Base-by-base conservation (phyloP, 148 eudicot species). In the Cornus suecica region DNA sequence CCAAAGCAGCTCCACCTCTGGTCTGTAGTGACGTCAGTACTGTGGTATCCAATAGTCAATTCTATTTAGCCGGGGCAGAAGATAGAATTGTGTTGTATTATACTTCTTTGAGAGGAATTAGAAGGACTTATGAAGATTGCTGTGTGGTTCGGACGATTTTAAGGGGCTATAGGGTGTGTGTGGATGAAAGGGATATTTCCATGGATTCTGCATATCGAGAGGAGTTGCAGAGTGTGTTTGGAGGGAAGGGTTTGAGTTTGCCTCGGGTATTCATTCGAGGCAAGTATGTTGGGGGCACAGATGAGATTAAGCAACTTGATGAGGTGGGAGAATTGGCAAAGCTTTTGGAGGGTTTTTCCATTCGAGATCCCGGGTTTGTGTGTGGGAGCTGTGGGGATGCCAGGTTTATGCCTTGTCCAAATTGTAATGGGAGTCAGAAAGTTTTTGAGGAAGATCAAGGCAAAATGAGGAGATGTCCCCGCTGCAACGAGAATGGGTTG, bases 401-500 rank as follows among this genome's bases (percentile, higher is more conserved):
- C 3, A 89, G 99, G 88, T 95, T 95, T 86, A 70, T 90, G 37
- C 94, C 90, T 0, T 95, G 99, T 73, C 79, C 85, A 22, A 83
- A 76, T 76, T 95, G 99, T 80, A 87, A 80, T 75, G 99, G 99
- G 7, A 95, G 99, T 68, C 77, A 91, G 58, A 95, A 93, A 85
- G 87, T 95, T 27, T 95, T 86, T 71, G 82, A 77, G 32, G 93
- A 86, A 71, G 92, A 87, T 15, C 93, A 95, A 84, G 93, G 90
- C 29, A 81, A 56, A 25, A 70, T 81, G 79, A 90, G 80, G 66
- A 86, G 85, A 75, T 95, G 99, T 79, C 61, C 82, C 0, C 80
- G 80, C n/a, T 95, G 99, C 81, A 95, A 95, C 73, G 98, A 95
- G 84, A 95, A 95, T 45, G 99, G 99, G 56, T 79, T 95, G 86